Evolutionary conservation across 441 rosid species (phyloP).

Genomic region (Populus trichocarpa): DNA sequence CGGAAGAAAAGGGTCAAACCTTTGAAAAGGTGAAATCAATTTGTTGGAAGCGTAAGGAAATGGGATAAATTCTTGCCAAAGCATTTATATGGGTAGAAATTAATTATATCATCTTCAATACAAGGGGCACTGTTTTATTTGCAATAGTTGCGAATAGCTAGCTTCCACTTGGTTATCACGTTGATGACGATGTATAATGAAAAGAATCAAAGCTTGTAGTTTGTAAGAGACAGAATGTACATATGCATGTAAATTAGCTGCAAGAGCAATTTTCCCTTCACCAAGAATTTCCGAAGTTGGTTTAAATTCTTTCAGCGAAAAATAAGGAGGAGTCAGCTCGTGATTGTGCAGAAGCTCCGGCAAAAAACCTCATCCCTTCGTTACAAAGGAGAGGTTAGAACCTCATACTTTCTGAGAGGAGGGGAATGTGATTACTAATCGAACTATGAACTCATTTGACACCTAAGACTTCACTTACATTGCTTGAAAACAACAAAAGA

Average conservation of each 20-base stretch:
- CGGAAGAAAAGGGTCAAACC: not conserved
- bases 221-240: not conserved
- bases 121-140: slow-evolving; percentile 29
- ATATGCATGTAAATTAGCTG: not conserved
- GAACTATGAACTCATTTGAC: not conserved
- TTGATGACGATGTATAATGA: slow-evolving; percentile 22
- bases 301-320: not conserved
- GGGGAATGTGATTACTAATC: not conserved
- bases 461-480: not conserved
- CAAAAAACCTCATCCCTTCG: not conserved
- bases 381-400: not conserved
- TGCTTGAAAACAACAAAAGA: slow-evolving; percentile 6
- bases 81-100: slow-evolving; percentile 4
- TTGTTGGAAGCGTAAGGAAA: slow-evolving; percentile 22
- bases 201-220: not conserved
- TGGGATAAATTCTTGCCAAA: slow-evolving; percentile 15
- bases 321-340: not conserved
- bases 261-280: not conserved
- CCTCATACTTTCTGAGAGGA: not conserved
- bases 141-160: slow-evolving; percentile 6
- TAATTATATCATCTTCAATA: slow-evolving; percentile 13
- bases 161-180: slow-evolving; percentile 17
- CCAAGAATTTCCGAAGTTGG: not conserved
- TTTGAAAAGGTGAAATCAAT: slow-evolving; percentile 21
- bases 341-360: not conserved